These are phyloP conservation scores for Penicillium frequentans DNA, from an alignment of 2,329 filamentous ascomycete genomes.

Conservation along the genomic window DNA sequence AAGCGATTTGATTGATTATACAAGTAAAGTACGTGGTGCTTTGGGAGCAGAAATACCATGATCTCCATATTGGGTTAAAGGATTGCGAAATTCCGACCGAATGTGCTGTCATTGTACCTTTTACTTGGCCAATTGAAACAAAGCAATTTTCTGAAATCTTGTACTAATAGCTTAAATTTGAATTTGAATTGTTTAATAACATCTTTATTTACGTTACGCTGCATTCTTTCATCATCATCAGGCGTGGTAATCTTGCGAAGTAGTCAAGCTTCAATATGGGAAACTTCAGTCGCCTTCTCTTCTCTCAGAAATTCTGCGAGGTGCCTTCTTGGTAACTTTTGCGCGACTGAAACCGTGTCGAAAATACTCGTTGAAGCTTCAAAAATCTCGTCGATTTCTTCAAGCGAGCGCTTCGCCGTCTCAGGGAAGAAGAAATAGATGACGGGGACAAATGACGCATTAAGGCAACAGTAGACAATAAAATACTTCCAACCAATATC, in stretches of 20 bases:
- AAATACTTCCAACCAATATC: slow-evolving; percentile 17
- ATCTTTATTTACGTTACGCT: neutral
- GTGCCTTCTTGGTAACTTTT: neutral
- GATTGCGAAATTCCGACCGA: neutral
- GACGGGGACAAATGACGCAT: too few species aligned
- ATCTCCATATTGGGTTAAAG: neutral
- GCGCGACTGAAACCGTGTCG: too few species aligned
- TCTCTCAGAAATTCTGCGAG: neutral
- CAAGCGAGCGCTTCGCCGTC: neutral
- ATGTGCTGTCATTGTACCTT: neutral
- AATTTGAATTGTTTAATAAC: neutral
- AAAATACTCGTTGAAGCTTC: too few species aligned
- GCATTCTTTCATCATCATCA: neutral
- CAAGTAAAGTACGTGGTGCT: neutral
- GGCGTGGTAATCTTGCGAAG: neutral
- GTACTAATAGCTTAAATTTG: neutral
- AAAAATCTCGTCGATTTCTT: too few species aligned
- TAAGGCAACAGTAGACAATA: slow-evolving; percentile 9
- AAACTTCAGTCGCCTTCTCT: neutral
- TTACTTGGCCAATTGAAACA: neutral
- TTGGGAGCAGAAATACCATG: neutral
- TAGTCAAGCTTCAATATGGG: neutral
- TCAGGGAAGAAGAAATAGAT: too few species aligned
- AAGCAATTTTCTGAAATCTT: too few species aligned
- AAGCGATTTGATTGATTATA: neutral